Evolutionary conservation across 2,329 filamentous ascomycete species (phyloP).

Genomic region (Dactylellina parvicollis): DNA sequence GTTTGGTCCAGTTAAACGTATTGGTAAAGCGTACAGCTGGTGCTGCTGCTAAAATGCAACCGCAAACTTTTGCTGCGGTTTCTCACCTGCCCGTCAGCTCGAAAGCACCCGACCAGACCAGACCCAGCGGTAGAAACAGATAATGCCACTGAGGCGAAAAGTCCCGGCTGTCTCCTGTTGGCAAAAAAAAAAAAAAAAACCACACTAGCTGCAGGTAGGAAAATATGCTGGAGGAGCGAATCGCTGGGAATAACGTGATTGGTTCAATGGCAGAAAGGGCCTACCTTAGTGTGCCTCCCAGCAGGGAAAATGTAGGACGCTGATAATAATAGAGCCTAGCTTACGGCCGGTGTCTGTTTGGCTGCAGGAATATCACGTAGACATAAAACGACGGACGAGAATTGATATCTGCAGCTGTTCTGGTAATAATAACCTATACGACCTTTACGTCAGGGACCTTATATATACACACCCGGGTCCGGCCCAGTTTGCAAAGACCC

Average conservation of each 20-base stretch:
- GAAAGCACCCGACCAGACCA: constrained; percentile 52
- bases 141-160: constrained; percentile 6
- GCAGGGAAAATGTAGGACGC: constrained; percentile 8
- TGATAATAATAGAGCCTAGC: constrained; percentile 13
- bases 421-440: neutral
- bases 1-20: constrained; percentile 20
- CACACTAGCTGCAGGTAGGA: neutral
- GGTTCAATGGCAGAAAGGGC: neutral
- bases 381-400: neutral
- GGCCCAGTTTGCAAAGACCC: no score
- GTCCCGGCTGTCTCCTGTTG: constrained; percentile 7
- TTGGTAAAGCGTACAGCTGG: neutral
- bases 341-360: neutral
- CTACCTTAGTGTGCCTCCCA: neutral
- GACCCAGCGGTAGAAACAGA: no score
- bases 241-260: constrained; percentile 24
- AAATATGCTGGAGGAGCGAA: neutral
- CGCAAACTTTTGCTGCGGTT: constrained; percentile 1
- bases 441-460: constrained; percentile 7
- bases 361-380: neutral
- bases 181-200: constrained; percentile 2
- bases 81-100: constrained; percentile 47
- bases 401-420: neutral
- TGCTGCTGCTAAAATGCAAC: constrained; percentile 21
- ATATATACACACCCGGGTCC: neutral